Evolutionary conservation across 306 rosid genomes (phyloP).

Genomic region (Castanopsis chinensis): DNA sequence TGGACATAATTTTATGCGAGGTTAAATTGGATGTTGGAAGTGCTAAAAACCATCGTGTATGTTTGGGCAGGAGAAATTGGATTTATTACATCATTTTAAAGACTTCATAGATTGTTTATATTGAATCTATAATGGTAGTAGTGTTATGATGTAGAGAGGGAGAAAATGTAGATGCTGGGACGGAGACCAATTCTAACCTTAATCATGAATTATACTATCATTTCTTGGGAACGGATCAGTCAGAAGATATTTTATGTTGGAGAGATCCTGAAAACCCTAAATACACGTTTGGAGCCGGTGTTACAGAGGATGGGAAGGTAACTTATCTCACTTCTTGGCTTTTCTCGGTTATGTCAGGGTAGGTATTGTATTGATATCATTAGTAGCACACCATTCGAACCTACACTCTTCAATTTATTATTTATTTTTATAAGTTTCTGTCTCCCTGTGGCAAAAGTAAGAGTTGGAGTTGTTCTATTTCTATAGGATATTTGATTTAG

Average conservation of each 20-base stretch:
- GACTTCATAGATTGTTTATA: slow-evolving; percentile 9
- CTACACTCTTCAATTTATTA: too few species aligned
- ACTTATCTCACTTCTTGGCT: not conserved
- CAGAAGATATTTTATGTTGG: slow-evolving; percentile 85
- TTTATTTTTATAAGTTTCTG: not conserved
- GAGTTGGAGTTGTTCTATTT: not conserved
- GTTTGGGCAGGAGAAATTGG: not conserved
- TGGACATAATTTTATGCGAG: too few species aligned
- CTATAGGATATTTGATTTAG: not conserved
- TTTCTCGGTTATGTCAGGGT: slow-evolving; percentile 4
- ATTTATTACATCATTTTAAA: not conserved
- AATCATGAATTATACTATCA: slow-evolving; percentile 81
- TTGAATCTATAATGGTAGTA: slow-evolving; percentile 21
- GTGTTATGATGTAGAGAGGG: slow-evolving; percentile 52
- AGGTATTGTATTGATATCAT: not conserved
- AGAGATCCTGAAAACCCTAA: slow-evolving; percentile 77
- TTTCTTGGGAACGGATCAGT: slow-evolving; percentile 78
- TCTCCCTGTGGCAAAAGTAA: not conserved
- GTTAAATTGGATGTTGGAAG: not conserved
- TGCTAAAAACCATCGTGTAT: not conserved
- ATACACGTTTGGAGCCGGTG: slow-evolving; percentile 51
- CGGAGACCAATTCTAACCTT: slow-evolving; percentile 78
- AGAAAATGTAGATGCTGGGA: slow-evolving; percentile 70
- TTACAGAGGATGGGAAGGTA: slow-evolving; percentile 91
- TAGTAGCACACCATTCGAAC: too few species aligned